A percentile compares a stretch with the other conserved stretches of the same genome.
phyloP scores from a whole-genome alignment of 1,284 basidiomycete species.

The Ceratobasidium sp. region DNA sequence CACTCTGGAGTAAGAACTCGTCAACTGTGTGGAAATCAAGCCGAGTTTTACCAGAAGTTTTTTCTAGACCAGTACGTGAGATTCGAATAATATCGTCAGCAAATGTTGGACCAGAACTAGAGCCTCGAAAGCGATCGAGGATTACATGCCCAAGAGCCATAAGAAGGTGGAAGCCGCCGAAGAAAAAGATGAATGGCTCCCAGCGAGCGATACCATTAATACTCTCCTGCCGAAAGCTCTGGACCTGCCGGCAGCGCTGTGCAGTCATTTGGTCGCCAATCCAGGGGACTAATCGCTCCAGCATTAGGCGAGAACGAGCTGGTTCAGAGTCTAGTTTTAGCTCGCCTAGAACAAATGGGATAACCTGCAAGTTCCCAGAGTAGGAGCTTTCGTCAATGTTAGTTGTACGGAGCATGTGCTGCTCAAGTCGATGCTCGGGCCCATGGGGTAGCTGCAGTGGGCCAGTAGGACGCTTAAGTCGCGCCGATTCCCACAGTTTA shows the following conservation, averaged over 20 bases:
- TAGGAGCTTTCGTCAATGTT: slow-evolving; percentile 14
- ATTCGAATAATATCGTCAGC: neutral
- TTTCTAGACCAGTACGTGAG: neutral
- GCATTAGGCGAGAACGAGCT: neutral
- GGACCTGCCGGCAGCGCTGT: neutral
- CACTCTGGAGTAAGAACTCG: neutral
- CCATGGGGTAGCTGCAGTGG: slow-evolving; percentile 15
- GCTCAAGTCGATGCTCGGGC: neutral
- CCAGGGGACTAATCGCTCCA: neutral
- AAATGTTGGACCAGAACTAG: neutral
- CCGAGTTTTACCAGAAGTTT: neutral
- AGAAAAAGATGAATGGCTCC: neutral
- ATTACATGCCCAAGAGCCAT: neutral
- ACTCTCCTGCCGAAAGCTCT: neutral
- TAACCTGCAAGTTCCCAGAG: slow-evolving; percentile 22
- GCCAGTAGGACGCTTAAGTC: neutral
- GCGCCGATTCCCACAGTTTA: neutral
- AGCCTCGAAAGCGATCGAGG: neutral
- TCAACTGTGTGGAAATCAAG: neutral
- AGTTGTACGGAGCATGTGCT: slow-evolving; percentile 5
- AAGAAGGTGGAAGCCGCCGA: neutral
- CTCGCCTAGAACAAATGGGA: neutral
- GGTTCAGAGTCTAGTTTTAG: neutral
- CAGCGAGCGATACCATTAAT: neutral
- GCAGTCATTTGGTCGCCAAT: slow-evolving; percentile 13